Base-by-base conservation (phyloP, 2,329 filamentous ascomycete genomes). In the Mycogone perniciosa region DNA sequence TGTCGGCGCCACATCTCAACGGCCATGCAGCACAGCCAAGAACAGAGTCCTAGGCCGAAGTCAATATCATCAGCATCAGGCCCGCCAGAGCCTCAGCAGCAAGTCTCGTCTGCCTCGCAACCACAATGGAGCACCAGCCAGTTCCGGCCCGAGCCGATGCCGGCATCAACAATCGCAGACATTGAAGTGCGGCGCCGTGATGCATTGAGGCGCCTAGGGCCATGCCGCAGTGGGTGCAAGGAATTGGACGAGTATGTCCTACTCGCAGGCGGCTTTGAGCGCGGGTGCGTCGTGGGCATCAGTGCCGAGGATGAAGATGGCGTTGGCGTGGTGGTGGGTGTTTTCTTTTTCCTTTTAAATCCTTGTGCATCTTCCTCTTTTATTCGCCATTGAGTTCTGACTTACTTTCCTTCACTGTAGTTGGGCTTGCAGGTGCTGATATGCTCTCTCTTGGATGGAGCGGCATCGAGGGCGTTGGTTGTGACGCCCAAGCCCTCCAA, bases 211-310 rank as follows among this genome's bases (percentile, higher is more conserved):
- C 38, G 51, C 6, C 57, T 64, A 4, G 72, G 72, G 0, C 52
- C 50, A 4, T 62, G 72, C 31, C 52, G 57, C 30, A 74, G 69
- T 1, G 79, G 77, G 9, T 79, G 76, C 47, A 39, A 44, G 2
- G 76, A 75, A 54, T 56, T 82, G 33, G 79, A 82, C 55, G 62
- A 68, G 2, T 60, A 73, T 31, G 67, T 76, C 5, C 63, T 82
- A 5, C 50, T 71, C 5, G 68, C 67, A 0, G 76, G 75, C 2
- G 77, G 76, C 0, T 65, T 80, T 8, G 71, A 76, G 61, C 62
- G 74, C n/a, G 79, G 77, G 0, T 65, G 64, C 20, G 71, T 82
- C 0, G 73, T 80, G 1, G 80, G 79, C 1, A 48, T 82, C 49
- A 82, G 78, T 50, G 67, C 74, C 0, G 77, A 80, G 61, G 73